Evolutionary conservation across 2,329 filamentous ascomycete species (phyloP).

Genomic region (Coccinonectria pachysandricola): DNA sequence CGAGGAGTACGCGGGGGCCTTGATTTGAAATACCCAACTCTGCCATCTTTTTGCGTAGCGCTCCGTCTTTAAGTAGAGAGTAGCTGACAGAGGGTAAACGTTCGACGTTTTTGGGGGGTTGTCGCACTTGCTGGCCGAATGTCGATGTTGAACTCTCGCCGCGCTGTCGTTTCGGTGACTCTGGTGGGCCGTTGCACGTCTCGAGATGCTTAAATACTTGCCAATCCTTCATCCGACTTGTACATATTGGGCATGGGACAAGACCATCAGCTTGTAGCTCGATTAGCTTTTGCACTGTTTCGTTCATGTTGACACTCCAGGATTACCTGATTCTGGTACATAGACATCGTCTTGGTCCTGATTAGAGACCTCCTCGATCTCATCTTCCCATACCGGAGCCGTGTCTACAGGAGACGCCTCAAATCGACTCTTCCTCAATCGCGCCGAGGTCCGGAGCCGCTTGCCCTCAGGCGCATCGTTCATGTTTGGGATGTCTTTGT

Average conservation of each 20-base stretch:
- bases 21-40: slow-evolving; percentile 68
- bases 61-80: slow-evolving; percentile 69
- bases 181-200: slow-evolving; percentile 37
- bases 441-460: slow-evolving; percentile 41
- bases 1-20: slow-evolving; percentile 60
- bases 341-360: slow-evolving; percentile 25
- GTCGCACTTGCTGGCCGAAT: slow-evolving; percentile 15
- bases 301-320: neutral
- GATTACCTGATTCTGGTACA: slow-evolving; percentile 18
- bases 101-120: slow-evolving; percentile 36
- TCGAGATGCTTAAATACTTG: slow-evolving; percentile 76
- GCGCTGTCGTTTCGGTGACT: slow-evolving; percentile 2
- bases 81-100: slow-evolving; percentile 77
- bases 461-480: slow-evolving; percentile 29
- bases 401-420: slow-evolving; percentile 20
- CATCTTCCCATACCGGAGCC: slow-evolving; percentile 9
- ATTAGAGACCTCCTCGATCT: slow-evolving; percentile 16
- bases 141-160: slow-evolving; percentile 3
- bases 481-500: slow-evolving; percentile 20
- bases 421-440: slow-evolving; percentile 33
- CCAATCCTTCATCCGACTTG: slow-evolving; percentile 65
- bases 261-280: slow-evolving; percentile 54
- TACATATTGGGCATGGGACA: slow-evolving; percentile 76
- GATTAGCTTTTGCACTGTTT: slow-evolving; percentile 5
- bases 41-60: slow-evolving; percentile 67